These are phyloP conservation scores for Dothiorella sarmentorum DNA, from an alignment of 2,329 filamentous ascomycete genomes.

Conservation along the genomic window DNA sequence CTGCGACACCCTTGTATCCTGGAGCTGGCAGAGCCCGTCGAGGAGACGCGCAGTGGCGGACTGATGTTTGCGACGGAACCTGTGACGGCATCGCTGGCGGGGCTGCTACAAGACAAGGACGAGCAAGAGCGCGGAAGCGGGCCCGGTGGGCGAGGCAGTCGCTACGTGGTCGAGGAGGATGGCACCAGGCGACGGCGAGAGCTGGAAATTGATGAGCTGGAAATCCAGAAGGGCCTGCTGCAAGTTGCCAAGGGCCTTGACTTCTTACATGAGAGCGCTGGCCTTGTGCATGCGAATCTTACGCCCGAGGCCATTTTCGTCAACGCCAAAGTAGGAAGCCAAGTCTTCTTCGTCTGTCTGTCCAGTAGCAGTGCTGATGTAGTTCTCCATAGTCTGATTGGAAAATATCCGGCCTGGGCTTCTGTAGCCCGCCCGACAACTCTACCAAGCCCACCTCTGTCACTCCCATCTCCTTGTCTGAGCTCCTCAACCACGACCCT, in stretches of 20 bases:
- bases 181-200: conserved; percentile 72
- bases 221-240: conserved; percentile 93
- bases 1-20: conserved; percentile 88
- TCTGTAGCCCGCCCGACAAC: conserved; percentile 76
- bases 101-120: conserved; percentile 82
- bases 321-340: conserved; percentile 73
- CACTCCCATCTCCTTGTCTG: conserved; percentile 74
- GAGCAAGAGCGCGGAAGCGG: conserved; percentile 72
- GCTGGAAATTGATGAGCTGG: conserved; percentile 90
- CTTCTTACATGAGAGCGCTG: conserved; percentile 92
- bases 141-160: conserved; percentile 66
- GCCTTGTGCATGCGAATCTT: conserved; percentile 88
- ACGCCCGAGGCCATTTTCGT: conserved; percentile 91
- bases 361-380: conserved; percentile 13
- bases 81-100: conserved; percentile 82
- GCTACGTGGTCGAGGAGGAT: conserved; percentile 76
- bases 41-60: conserved; percentile 86
- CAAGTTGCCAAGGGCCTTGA: conserved; percentile 93
- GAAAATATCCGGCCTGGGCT: conserved; percentile 95
- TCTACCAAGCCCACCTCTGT: conserved; percentile 73
- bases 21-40: conserved; percentile 89
- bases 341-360: conserved; percentile 17
- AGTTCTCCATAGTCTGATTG: conserved; percentile 70
- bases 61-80: conserved; percentile 94
- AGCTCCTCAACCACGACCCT: conserved; percentile 80